Base-by-base conservation (phyloP, 2,329 filamentous ascomycete genomes). In the Rosellinia necatrix region DNA sequence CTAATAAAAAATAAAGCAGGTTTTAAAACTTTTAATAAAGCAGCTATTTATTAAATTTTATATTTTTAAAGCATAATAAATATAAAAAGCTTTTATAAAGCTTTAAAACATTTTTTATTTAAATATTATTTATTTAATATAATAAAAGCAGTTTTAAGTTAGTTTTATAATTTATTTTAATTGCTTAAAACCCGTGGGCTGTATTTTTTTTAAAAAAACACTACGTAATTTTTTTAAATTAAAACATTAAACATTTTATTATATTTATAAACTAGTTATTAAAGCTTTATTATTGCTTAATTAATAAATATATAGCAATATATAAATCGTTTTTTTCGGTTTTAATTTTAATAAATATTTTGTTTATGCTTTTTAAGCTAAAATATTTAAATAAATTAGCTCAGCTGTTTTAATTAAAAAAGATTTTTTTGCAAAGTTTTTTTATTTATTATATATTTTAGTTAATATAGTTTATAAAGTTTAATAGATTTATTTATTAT, bases 221-320 rank as follows among this genome's bases (percentile, higher is more conserved):
- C 9, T 6, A 25, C 29, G 21, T 52, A 38, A 22, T 37, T 29
- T 44, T 22, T 22, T 44, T 44, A 27, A 12, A 52, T 52, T 15
- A 52, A 21, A 17, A 25, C 35, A 43, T 43, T n/a, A 43, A 51
- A 51, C 2, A 42, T 24, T 25, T 19, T 25, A 17, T 52, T 37
- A 24, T 32, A 2, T n/a, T 3, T 30, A 38, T 52, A 35, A 21
- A 52, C 44, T 12, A 44, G 30, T 22, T 35, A 51, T 43, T 51
- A 35, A 15, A 43, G 49, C n/a, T 51, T 51, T 22, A 51, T 34
- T n/a, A 9, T 51, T 24, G n/a, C 49, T 9, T n/a, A 43, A 37
- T 43, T 43, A 24, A 42, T 24, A 34, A 24, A 13, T 7, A 38
- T 38, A 38, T 38, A 38, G 21, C 12, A 38, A 12, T 6, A 38